These are phyloP conservation scores for Solanum bulbocastanum DNA, from an alignment of 257 asterid genomes.

Conservation along the genomic window DNA sequence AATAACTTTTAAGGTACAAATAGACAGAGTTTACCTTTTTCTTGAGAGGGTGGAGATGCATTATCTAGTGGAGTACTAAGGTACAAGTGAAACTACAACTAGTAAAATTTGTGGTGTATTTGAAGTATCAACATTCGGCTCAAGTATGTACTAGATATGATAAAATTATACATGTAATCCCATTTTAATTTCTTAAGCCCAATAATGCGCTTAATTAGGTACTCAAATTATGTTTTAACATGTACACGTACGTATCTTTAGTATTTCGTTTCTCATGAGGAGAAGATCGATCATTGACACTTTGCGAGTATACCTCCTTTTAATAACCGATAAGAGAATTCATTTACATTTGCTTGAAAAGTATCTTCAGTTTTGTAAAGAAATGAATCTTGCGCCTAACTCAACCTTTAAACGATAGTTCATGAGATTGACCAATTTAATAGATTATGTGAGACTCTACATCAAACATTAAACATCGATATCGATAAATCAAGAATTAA, in stretches of 20 bases:
- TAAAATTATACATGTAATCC: not conserved
- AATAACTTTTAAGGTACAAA: not conserved
- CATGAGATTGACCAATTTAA: not conserved
- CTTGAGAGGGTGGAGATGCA: not conserved
- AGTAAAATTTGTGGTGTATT: not conserved
- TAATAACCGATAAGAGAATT: not conserved
- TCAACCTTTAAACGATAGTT: rapidly evolving
- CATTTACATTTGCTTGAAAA: not conserved
- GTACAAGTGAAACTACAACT: not conserved
- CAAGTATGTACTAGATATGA: not conserved
- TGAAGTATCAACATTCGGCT: not conserved
- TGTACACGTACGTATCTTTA: not conserved
- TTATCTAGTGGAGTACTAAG: not conserved
- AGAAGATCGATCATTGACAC: too few species aligned
- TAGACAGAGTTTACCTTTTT: not conserved
- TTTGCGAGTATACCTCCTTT: not conserved
- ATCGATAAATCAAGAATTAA: not conserved
- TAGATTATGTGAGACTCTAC: not conserved
- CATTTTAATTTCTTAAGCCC: not conserved
- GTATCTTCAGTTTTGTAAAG: not conserved
- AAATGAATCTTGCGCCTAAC: not conserved
- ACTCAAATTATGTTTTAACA: not conserved
- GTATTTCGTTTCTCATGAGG: too few species aligned
- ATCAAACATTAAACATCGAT: not conserved
- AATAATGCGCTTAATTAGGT: not conserved